Base-by-base conservation (phyloP, 441 rosid species). In the Erodium texanum region DNA sequence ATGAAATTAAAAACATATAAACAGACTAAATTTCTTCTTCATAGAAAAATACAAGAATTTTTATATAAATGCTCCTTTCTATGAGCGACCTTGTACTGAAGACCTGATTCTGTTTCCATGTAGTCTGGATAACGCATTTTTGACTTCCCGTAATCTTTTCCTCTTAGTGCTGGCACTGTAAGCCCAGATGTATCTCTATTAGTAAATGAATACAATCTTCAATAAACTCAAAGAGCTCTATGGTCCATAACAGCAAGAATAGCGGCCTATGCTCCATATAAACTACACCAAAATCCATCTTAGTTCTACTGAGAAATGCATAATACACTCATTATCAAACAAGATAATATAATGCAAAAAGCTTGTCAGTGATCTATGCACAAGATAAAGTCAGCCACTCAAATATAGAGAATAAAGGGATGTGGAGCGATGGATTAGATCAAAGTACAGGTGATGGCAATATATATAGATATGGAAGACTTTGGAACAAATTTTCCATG, bases 91-190 rank as follows among this genome's bases (percentile, higher is more conserved):
- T 93, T 90, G 79, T 85, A 90, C 80, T 93, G 98, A 82, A 93
- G 97, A 76, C 96, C 98, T 67, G 96, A 85, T 65, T 75, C 85
- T 0, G 98, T 89, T 77, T 85, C 87, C 7, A 74, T 84, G 76
- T 89, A 93, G 77, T 90, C 97, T 0, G 98, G 95, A 78, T 79
- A 93, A 71, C 81, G 78, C 96, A 90, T 90, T 77, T 86, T 93
- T 11, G 96, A 65, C 85, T 93, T 93, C 65, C 98, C 98, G 67
- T 93, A 93, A 81, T 90, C 95, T 68, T 93, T 93, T 10, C 96
- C 97, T 74, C 97, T 81, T 36, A 93, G 75, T 64, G 96, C 98
- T 24, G 98, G 98, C 96, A 93, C 97, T 93, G 85, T 68, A 72
- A 50, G 52, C 56, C 14, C 68, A 76, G 19, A 9, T 43, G 72